Conservation (phyloP, 2,329 filamentous ascomycete species). For the Hypoxylon sp. region DNA sequence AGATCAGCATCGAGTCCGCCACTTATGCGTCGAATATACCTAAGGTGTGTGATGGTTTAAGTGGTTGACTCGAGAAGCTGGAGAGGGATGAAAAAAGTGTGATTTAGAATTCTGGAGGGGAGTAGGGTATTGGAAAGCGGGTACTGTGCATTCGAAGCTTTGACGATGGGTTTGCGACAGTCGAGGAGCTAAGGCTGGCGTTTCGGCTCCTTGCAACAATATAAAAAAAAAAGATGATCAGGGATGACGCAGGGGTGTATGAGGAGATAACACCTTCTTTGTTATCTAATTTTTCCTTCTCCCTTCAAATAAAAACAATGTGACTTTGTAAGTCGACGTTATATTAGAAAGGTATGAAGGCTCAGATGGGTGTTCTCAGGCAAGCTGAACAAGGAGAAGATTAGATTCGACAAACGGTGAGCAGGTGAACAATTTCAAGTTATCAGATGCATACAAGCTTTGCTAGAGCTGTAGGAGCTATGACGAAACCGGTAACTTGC, state of each 20-base stretch:
- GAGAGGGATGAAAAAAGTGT: neutral
- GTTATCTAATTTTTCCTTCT: conserved; percentile 5
- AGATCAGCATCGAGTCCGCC: conserved; percentile 33
- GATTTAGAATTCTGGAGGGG: conserved; percentile 15
- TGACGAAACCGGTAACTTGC: conserved; percentile 33
- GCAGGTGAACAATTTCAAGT: conserved; percentile 18
- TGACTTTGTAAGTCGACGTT: neutral
- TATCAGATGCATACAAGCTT: conserved; percentile 5
- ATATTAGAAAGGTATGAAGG: conserved; percentile 1
- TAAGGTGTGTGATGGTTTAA: conserved; percentile 5
- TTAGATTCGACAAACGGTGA: conserved; percentile 10
- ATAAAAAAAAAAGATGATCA: conserved; percentile 33
- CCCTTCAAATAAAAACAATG: conserved; percentile 7
- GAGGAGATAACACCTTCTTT: conserved; percentile 9
- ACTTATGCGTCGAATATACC: neutral
- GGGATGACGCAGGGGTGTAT: conserved; percentile 29
- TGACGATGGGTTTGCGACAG: conserved; percentile 27
- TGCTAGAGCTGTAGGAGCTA: conserved; percentile 16
- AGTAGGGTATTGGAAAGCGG: conserved; percentile 14
- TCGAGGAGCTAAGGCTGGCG: conserved; percentile 34
- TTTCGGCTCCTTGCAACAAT: conserved; percentile 36
- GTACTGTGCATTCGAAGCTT: conserved; percentile 32
- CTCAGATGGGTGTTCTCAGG: neutral
- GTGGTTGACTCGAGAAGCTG: conserved; percentile 12
- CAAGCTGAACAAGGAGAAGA: conserved; percentile 9